Base-by-base conservation (phyloP, 495 filamentous ascomycete species). In the Daldinia grandis region DNA sequence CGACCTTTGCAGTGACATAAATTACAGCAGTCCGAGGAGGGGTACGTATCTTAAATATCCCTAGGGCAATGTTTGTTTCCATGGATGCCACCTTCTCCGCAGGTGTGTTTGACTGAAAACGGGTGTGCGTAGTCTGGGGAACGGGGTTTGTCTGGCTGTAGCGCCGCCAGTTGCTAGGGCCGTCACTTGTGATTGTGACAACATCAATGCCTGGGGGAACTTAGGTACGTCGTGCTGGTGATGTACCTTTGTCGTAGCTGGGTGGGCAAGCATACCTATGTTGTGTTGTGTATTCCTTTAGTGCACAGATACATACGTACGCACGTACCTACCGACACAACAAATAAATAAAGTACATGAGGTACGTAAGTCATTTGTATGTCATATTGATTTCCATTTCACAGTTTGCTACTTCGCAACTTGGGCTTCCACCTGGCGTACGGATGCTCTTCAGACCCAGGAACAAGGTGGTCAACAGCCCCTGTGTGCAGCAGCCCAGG, bases 381-480 rank as follows among this genome's bases (percentile, higher is more conserved):
- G 14, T n/a, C 5, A 54, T 25, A 30, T 27, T 54, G 14, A 27
- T 4, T 30, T 5, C n/a, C 14, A 35, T 28, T 17, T 74, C 56
- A 76, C n/a, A 76, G 40, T 59, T 61, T 76, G 59, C 71, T 78
- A 42, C 71, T 54, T 44, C 68, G 72, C 3, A 42, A 25, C n/a
- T 65, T 75, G 4, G 64, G 81, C 35, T 78, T 74, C 83, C 82
- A 85, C 58, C 81, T 81, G 0, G 90, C 88, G 74, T 91, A 92
- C 21, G 88, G 89, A 76, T 92, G 91, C 31, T 80, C 82, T 35
- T 83, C 84, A 15, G 79, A 78, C 17, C 74, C 78, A 24, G 90
- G 88, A 38, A 93, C 81, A 25, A 93, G 76, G 72, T 90, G 86
- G 70, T 94, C 91, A n/a, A 93, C 81, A 62, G 87, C 89, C 6